Percentiles rank a stretch among this genome's conserved stretches.
phyloP scores from a whole-genome alignment of 2,329 filamentous ascomycete species.

The Thielaviopsis populi region DNA sequence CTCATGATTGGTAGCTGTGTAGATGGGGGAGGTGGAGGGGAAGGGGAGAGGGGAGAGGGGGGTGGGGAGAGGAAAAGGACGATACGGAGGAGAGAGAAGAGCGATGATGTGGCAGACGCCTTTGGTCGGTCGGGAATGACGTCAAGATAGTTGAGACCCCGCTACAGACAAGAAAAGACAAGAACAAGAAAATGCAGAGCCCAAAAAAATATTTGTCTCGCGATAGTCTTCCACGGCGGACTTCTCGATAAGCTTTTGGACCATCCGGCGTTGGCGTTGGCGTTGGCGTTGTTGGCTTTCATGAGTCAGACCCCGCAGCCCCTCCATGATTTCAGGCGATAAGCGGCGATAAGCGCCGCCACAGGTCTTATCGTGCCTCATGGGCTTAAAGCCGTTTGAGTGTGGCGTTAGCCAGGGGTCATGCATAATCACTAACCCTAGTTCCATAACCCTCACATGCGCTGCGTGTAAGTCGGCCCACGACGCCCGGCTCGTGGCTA shows the following conservation, averaged over 20 bases:
- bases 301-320: conserved; percentile 16
- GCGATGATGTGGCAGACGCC: not conserved
- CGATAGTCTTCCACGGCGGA: not conserved
- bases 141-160: not conserved
- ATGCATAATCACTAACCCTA: too few relatives aligned
- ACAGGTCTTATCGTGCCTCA: not conserved
- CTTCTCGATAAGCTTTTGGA: not conserved
- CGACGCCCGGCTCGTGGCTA: not conserved
- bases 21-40: not conserved
- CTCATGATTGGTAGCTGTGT: conserved; percentile 14
- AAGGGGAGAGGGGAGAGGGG: not conserved
- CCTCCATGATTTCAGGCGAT: conserved; percentile 9
- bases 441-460: not conserved
- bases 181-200: not conserved
- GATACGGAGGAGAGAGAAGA: not conserved
- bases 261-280: not conserved
- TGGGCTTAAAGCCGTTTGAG: not conserved
- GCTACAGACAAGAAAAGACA: not conserved
- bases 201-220: not conserved
- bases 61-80: not conserved
- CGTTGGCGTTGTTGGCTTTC: not conserved
- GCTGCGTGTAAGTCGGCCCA: not conserved
- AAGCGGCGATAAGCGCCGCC: conserved; percentile 3
- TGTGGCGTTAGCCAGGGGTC: not conserved
- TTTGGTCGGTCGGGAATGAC: not conserved